phyloP scores from a whole-genome alignment of 148 eudicot species.

The Chenopodium formosanum region DNA sequence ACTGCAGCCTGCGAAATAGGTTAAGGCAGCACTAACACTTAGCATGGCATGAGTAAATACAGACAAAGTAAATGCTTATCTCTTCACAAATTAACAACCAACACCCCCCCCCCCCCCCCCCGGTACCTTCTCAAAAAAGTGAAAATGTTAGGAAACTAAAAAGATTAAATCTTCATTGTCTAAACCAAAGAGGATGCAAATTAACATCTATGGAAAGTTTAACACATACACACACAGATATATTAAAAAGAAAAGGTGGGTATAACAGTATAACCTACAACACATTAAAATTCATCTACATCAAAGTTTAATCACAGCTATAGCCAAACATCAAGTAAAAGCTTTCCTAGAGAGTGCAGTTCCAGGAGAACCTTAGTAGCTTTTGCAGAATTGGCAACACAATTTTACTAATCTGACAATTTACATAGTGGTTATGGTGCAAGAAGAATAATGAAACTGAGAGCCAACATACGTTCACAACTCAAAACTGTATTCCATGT shows the following conservation, averaged over 20 bases:
- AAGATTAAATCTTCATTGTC: background rate
- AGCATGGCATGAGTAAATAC: background rate
- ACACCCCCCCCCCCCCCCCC: too few relatives aligned
- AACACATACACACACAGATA: background rate
- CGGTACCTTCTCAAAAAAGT: background rate
- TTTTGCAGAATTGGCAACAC: background rate
- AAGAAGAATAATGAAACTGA: background rate
- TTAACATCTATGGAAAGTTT: background rate
- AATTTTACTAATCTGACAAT: background rate
- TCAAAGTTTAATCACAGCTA: background rate
- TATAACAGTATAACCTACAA: background rate
- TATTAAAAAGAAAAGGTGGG: too few relatives aligned
- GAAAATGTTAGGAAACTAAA: background rate
- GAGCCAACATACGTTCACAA: background rate
- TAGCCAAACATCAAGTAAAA: background rate
- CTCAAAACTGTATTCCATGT: background rate
- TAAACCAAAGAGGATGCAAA: background rate
- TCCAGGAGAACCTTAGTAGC: background rate
- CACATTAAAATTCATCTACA: background rate
- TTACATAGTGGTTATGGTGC: background rate
- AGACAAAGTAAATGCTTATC: background rate
- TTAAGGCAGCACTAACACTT: background rate
- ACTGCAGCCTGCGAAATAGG: slow-evolving; percentile 66
- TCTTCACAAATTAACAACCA: background rate
- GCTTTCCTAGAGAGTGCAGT: background rate